Percentiles rank a stretch among this genome's conserved stretches.
These are phyloP conservation scores for Calvatia gigantea DNA, from an alignment of 768 basidiomycete species.

Conservation along the genomic window DNA sequence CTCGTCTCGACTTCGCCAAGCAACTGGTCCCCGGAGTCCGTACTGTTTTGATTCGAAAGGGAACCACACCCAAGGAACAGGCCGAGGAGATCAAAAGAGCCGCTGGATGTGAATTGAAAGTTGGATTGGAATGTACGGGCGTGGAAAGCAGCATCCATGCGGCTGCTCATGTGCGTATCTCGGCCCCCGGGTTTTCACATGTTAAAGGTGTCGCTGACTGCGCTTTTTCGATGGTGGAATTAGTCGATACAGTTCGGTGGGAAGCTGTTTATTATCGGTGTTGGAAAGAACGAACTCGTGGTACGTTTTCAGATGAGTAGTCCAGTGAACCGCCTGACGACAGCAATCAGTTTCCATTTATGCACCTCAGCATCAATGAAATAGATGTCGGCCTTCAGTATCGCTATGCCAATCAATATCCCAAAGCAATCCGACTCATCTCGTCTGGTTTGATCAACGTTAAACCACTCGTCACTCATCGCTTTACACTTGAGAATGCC, in stretches of 20 bases:
- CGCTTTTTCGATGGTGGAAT: neutral
- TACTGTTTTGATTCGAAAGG: constrained; percentile 52
- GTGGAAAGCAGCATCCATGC: constrained; percentile 59
- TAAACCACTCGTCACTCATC: constrained; percentile 78
- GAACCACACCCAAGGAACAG: constrained; percentile 41
- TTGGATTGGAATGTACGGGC: constrained; percentile 64
- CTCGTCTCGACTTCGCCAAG: constrained; percentile 64
- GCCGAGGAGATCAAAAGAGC: constrained; percentile 49
- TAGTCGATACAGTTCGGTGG: constrained; percentile 64
- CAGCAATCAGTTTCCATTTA: constrained; percentile 56
- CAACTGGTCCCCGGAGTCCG: constrained; percentile 55
- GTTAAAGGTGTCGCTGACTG: neutral
- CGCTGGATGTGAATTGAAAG: constrained; percentile 44
- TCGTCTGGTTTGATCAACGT: constrained; percentile 68
- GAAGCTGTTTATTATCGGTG: constrained; percentile 69
- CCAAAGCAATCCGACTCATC: constrained; percentile 81
- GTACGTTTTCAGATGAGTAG: constrained; percentile 27
- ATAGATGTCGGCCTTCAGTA: constrained; percentile 69
- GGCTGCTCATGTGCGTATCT: constrained; percentile 46
- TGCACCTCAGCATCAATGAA: constrained; percentile 69
- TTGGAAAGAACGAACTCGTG: constrained; percentile 59
- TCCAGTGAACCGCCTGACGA: neutral
- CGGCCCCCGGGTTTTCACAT: neutral
- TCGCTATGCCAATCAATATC: constrained; percentile 74
- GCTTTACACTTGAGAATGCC: constrained; percentile 69